Base-by-base conservation (phyloP, 345 rosid genomes). In the Arabidopsis arenosa region DNA sequence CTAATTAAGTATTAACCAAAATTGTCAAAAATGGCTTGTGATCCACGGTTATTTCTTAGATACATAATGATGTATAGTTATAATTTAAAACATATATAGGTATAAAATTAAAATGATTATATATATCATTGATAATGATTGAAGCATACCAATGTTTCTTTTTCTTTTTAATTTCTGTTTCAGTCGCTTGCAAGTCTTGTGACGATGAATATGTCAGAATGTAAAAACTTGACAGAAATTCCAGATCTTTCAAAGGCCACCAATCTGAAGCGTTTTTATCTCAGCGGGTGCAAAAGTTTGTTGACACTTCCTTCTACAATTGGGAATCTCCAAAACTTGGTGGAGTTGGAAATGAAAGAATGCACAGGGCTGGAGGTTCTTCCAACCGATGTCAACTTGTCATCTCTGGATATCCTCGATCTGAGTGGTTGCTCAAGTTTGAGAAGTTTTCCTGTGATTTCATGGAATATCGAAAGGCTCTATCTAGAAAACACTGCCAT, bases 181-280 rank as follows among this genome's bases (percentile, higher is more conserved):
- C 74, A 70, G 75, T 23, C 59, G 2, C 76, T 61, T 62, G 41
- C 4, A 28, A 51, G 2, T 10, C 68, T 72, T 2, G 0, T 0
- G 14, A 0, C 0, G 12, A 37, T 72, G 68, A 4, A 37, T 11
- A 2, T 72, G 61, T 51, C 52, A 7, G 9, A 11, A 37, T 48
- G 51, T 51, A 14, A 28, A 61, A 72, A 30, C 40, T 13, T 62
- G 21, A 53, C 11, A 11, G 68, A 72, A 39, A 0, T 72, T 51
- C 61, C 68, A 51, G 52, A 49, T 49, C 60, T 72, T 49, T 72
- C 75, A 49, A 61, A 9, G 18, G 75, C 75, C 61, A 62, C 18
- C 40, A 17, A 26, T 5, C 32, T 72, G 1, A 0, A 1, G 3
- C 0, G 1, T 14, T 49, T 60, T 15, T 2, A 3, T 1, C 67